Base-by-base conservation (phyloP, 2,329 filamentous ascomycete genomes). In the Biscogniauxia marginata region DNA sequence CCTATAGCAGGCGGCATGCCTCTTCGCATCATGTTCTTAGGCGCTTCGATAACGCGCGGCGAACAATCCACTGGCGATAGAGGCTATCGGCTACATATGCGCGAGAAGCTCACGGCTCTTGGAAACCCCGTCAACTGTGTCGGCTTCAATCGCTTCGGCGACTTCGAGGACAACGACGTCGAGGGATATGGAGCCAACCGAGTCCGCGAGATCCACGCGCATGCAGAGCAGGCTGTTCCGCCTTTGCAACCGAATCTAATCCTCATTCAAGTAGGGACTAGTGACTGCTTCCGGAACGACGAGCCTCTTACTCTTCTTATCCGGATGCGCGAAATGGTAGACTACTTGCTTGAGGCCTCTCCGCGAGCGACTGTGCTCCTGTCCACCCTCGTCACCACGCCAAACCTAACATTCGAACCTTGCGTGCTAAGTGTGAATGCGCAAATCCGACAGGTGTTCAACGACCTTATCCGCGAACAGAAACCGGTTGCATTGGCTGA, bases 141-240 rank as follows among this genome's bases (percentile, higher is more conserved):
- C 7, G 67, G 67, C 16, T 66, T 67, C 50, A 68, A 67, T 53
- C 65, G 66, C 7, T 63, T 68, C 21, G 67, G 67, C 21, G 65
- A 65, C 48, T 67, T 63, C 46, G 56, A 58, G 3, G 67, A 69
- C 52, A 68, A 69, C 53, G 66, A 69, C 22, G 62, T 68, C 22
- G 64, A 69, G 47, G 66, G 63, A 25, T 67, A 62, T 39, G 60
- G 65, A 0, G 60, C 63, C 11, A 55, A 59, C 11, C 58, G 61
- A 47, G 67, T 69, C 30, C 47, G 63, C n/a, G 59, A 61, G 34
- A 58, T 63, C 16, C 58, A 61, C 50, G 56, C 56, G 16, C 61
- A 63, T 46, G 67, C 64, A 3, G 49, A 21, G 13, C 65, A 68
- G 25, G 50, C 63, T 7, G 61, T 68, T 1, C 66, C 66, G 7